These are phyloP conservation scores for Brassica juncea DNA, from an alignment of 345 rosid species.

Conservation along the genomic window DNA sequence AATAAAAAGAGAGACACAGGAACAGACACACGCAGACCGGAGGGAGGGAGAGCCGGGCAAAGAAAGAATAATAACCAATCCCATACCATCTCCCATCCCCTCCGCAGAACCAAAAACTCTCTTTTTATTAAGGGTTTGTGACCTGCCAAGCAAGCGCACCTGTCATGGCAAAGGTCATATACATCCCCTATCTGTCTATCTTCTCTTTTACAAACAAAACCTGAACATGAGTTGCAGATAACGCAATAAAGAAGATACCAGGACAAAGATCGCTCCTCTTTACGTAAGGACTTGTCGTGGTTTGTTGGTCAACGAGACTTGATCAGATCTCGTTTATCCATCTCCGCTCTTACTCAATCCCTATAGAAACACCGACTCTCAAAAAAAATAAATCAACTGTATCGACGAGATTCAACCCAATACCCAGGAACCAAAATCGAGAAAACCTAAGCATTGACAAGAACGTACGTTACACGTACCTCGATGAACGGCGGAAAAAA, in stretches of 20 bases:
- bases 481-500: not conserved
- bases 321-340: not conserved
- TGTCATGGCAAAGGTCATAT: constrained; percentile 29
- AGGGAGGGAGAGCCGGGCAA: constrained; percentile 11
- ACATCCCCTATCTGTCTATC: not conserved
- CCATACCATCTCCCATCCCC: constrained; percentile 17
- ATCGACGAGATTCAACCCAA: too few relatives aligned
- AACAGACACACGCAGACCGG: not conserved
- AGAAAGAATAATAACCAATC: not conserved
- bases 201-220: too few relatives aligned
- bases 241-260: not conserved
- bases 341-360: not conserved
- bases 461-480: not conserved
- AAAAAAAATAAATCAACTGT: not conserved
- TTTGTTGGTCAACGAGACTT: not conserved
- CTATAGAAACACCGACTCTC: not conserved
- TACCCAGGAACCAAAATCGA: not conserved
- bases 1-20: not conserved
- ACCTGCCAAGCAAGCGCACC: constrained; percentile 39
- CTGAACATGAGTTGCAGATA: not conserved
- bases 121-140: constrained; percentile 7
- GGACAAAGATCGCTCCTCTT: not conserved
- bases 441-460: not conserved
- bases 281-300: not conserved
- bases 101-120: constrained; percentile 8